phyloP scores from a whole-genome alignment of 2,329 filamentous ascomycete genomes.

The Colletotrichum kahawae region DNA sequence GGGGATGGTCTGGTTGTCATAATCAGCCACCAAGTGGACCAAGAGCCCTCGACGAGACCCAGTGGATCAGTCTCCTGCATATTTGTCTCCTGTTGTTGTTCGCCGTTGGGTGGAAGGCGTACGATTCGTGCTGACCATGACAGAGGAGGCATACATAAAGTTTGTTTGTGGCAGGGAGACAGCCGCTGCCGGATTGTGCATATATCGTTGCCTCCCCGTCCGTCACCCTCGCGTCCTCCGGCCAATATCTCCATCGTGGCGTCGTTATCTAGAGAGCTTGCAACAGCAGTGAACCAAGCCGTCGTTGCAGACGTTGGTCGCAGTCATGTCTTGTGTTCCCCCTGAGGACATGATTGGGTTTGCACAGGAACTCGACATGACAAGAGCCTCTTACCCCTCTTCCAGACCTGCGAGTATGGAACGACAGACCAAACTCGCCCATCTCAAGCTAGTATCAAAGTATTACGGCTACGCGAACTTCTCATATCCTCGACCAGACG shows the following conservation, averaged over 20 bases:
- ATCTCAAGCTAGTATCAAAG: slow-evolving; percentile 44
- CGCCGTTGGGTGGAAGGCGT: slow-evolving; percentile 7
- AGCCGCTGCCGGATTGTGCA: neutral
- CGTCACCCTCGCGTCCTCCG: neutral
- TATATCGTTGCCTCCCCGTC: slow-evolving; percentile 22
- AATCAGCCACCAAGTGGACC: slow-evolving; percentile 19
- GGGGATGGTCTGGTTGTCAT: slow-evolving; percentile 14
- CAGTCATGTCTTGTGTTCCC: slow-evolving; percentile 10
- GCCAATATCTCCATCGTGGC: slow-evolving; percentile 1
- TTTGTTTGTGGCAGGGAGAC: slow-evolving; percentile 22
- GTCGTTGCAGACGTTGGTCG: slow-evolving; percentile 11
- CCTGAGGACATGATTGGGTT: slow-evolving; percentile 15
- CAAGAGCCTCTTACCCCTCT: slow-evolving; percentile 7
- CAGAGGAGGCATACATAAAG: slow-evolving; percentile 10
- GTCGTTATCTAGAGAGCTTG: neutral
- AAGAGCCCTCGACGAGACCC: slow-evolving; percentile 1
- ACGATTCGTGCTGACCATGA: slow-evolving; percentile 10
- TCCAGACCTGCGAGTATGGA: slow-evolving; percentile 35
- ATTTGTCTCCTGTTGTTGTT: slow-evolving; percentile 23
- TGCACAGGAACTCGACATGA: slow-evolving; percentile 1
- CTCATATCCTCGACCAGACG: slow-evolving; percentile 40
- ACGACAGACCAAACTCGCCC: slow-evolving; percentile 37
- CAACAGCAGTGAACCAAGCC: neutral
- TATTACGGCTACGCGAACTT: slow-evolving; percentile 45
- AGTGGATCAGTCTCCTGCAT: slow-evolving; percentile 20